Evolutionary conservation across 1,139 yeast genomes (phyloP), one percentile per base, ranked within the genome.

Genomic region (Scheffersomyces parashehatae): DNA sequence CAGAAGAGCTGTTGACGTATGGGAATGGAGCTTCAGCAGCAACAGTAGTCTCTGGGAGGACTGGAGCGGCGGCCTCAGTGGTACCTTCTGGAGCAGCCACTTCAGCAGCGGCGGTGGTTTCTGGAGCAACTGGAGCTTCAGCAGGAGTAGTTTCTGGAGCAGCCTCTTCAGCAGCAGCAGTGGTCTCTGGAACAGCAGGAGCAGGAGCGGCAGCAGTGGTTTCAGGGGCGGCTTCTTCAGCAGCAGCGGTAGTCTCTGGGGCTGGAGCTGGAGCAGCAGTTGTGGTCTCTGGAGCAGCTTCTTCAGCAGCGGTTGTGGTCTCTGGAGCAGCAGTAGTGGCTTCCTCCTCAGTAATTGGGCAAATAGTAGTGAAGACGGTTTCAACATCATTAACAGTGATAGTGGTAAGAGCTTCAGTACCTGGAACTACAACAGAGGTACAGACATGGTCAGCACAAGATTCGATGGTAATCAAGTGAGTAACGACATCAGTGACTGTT

Each of bases 371-470:
- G 53, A 51, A 53, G 37, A 28, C 41, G 13, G 44, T 30, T 13
- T 9, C 28, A 42, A 40, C 38, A 28, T 46, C 32, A 33, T 43
- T 33, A 29, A 38, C 24, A 35, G 43, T 15, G 32, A 41, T 31
- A 28, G 40, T 38, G 8, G 46, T 37, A 30, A 48, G 35, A 36
- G 44, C 45, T 12, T 43, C 38, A 33, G 41, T 39, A 34, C 43
- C 42, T 24, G 52, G 45, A 35, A 44, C 44, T 14, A 41, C 36
- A 14, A 41, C 13, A 28, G 37, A 32, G 37, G 37, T 41, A 57
- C 76, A 72, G 43, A 52, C 55, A 59, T 66, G 44, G 55, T 67
- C 58, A 36, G 62, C 55, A 65, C 84, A 79, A 42, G 75, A 68
- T 28, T 52, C 48, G 45, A 52, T 41, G 44, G 26, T 20, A 20